A percentile compares a stretch with the other conserved stretches of the same genome.
phyloP scores from a whole-genome alignment of 2,329 filamentous ascomycete genomes.

The Aspergillus thermomutatus region DNA sequence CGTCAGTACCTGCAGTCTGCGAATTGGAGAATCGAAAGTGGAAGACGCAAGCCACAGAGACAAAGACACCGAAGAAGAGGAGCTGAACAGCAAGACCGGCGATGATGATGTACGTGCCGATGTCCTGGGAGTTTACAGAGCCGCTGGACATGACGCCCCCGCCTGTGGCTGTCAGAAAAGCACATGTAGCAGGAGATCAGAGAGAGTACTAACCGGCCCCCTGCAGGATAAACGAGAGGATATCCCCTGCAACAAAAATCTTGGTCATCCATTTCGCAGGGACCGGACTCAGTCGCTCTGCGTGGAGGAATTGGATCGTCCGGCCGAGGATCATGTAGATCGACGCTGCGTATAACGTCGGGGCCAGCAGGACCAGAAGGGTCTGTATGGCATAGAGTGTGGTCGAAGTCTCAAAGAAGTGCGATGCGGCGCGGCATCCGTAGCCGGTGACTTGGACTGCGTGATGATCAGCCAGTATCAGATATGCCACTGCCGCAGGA shows the following conservation, averaged over 20 bases:
- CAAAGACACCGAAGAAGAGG: slow-evolving; percentile 20
- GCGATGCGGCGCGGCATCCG: not conserved
- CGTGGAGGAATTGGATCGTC: not conserved
- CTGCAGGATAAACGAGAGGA: slow-evolving; percentile 1
- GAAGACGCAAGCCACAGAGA: slow-evolving; percentile 14
- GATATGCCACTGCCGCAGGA: not conserved
- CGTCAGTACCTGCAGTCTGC: no score
- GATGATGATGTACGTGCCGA: slow-evolving; percentile 19
- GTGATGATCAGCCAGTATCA: not conserved
- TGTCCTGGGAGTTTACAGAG: not conserved
- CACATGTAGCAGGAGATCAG: no score
- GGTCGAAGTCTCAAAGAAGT: not conserved
- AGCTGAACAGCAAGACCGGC: slow-evolving; percentile 19
- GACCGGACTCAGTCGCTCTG: not conserved
- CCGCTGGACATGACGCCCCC: slow-evolving; percentile 3
- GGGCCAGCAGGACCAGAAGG: slow-evolving; percentile 1
- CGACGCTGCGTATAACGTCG: slow-evolving; percentile 1
- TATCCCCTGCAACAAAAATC: slow-evolving; percentile 1
- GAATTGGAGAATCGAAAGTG: slow-evolving; percentile 11
- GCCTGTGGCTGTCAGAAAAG: not conserved
- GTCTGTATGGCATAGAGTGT: slow-evolving; percentile 1
- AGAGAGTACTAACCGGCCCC: not conserved
- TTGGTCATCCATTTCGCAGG: slow-evolving; percentile 2
- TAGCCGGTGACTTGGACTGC: slow-evolving; percentile 5
- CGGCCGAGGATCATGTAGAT: no score